Evolutionary conservation across 345 rosid species (phyloP), one percentile per base, ranked within the genome.

Genomic region (Adansonia digitata): DNA sequence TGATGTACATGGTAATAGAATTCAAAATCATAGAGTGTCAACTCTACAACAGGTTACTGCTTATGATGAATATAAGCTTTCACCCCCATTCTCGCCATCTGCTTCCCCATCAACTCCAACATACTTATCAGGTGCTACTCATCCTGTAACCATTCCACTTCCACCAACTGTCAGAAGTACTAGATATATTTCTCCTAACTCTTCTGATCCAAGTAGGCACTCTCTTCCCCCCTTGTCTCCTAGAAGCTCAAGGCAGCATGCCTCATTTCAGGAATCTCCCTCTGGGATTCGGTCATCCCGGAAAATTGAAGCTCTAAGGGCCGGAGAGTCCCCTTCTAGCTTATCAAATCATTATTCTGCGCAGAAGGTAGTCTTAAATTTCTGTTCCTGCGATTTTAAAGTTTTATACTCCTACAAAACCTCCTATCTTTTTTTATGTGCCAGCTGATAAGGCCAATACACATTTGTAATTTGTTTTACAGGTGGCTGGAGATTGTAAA

Each of bases 141-240:
- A 84, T 53, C 98, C 98, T 29, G 92, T 94, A 53, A 82, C 88
- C 27, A 92, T 94, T 63, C 98, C 98, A 35, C 86, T 79, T 73
- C 83, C 86, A 53, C 75, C 83, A 71, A 69, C 89, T 4, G 73
- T 77, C 34, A 81, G 85, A 59, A 81, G 71, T 78, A 83, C 87
- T 57, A 88, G 91, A 81, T 85, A 83, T 77, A 75, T 81, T 71
- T 85, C 94, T 71, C 89, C 94, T 61, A 89, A 90, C 82, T 89
- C 82, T 79, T 92, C 93, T 74, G 98, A 94, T 83, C 89, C 97
- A 56, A 86, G 82, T 84, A 85, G 84, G 80, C 82, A 86, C 76
- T 84, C 93, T 52, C 93, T 94, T 73, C 98, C 98, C 67, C 98
- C 98, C 37, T 77, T 86, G 51, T 94, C 98, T 53, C 98, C 94